A percentile compares a stretch with the other conserved stretches of the same genome.
Conservation (phyloP, 2,329 filamentous ascomycete species). For the Colletotrichum brevisporum region DNA sequence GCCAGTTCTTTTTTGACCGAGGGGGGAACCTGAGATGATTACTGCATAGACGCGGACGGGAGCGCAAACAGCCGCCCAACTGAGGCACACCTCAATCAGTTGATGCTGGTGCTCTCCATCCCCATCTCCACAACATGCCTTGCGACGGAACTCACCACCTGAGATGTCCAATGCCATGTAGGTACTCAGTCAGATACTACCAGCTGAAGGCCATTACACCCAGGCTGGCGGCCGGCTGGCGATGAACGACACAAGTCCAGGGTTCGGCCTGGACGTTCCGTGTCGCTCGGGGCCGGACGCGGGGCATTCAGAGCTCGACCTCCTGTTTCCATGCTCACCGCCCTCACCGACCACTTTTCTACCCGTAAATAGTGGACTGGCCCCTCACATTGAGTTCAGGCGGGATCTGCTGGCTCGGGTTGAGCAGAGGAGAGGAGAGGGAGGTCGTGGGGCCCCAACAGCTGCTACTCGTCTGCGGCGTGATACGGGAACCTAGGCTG, state of each 20-base stretch:
- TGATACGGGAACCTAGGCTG: background rate
- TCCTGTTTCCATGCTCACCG: conserved; percentile 27
- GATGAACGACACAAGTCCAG: conserved; percentile 24
- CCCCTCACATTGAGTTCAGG: conserved; percentile 21
- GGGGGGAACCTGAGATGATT: conserved; percentile 5
- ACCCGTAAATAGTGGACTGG: conserved; percentile 25
- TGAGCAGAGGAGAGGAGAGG: conserved; percentile 1
- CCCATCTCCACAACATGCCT: conserved; percentile 7
- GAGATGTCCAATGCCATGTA: background rate
- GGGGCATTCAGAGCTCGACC: conserved; percentile 23
- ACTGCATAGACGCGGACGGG: conserved; percentile 20
- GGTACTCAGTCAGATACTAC: background rate
- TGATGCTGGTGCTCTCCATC: conserved; percentile 6
- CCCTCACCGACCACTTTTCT: conserved; percentile 36
- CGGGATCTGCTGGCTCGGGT: conserved; percentile 27
- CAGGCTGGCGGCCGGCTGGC: background rate
- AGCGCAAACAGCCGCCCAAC: conserved; percentile 32
- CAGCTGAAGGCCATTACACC: background rate
- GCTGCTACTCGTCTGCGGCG: background rate
- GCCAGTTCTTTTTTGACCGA: conserved; percentile 6
- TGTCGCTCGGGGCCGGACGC: conserved; percentile 29
- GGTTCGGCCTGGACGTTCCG: conserved; percentile 23
- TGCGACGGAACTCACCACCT: background rate
- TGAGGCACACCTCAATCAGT: conserved; percentile 15
- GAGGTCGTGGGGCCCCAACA: conserved; percentile 10